These are phyloP conservation scores for Saccharomyces hybrid DNA, from an alignment of 1,139 yeast species.

Conservation along the genomic window DNA sequence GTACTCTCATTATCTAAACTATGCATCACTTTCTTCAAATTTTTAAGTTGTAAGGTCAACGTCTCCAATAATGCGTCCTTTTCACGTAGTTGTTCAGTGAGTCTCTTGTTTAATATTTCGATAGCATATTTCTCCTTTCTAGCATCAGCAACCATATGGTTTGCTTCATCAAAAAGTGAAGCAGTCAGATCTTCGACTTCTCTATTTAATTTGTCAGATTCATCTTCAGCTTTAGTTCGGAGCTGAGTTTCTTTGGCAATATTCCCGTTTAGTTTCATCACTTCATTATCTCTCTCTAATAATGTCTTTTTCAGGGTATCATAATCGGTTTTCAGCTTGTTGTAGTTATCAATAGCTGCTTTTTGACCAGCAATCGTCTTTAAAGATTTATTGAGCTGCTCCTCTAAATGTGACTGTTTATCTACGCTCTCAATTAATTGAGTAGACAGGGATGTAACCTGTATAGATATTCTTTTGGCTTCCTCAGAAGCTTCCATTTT, in stretches of 20 bases:
- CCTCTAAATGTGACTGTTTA: slow-evolving; percentile 47
- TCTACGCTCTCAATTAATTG: slow-evolving; percentile 55
- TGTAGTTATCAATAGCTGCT: slow-evolving; percentile 11
- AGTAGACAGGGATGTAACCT: slow-evolving; percentile 51
- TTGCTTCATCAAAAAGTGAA: slow-evolving; percentile 72
- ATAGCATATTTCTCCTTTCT: slow-evolving; percentile 49
- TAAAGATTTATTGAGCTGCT: slow-evolving; percentile 27
- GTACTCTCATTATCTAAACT: slow-evolving; percentile 36
- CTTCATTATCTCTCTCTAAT: slow-evolving; percentile 32
- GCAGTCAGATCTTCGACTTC: slow-evolving; percentile 77
- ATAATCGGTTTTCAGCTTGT: slow-evolving; percentile 13
- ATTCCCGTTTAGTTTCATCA: slow-evolving; percentile 31
- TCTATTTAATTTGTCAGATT: slow-evolving; percentile 49
- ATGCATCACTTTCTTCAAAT: slow-evolving; percentile 54
- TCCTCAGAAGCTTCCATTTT: slow-evolving; percentile 24
- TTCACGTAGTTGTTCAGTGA: slow-evolving; percentile 62
- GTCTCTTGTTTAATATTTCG: slow-evolving; percentile 42
- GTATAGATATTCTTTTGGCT: slow-evolving; percentile 42
- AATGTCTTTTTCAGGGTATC: slow-evolving; percentile 31
- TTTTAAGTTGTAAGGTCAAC: slow-evolving; percentile 61
- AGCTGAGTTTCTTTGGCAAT: slow-evolving; percentile 35
- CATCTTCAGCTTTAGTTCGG: slow-evolving; percentile 48
- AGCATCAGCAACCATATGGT: slow-evolving; percentile 69
- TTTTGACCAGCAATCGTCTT: slow-evolving; percentile 21
- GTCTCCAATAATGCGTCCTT: slow-evolving; percentile 61